Conservation (phyloP, 345 rosid species). For the Ceriops decandra region DNA sequence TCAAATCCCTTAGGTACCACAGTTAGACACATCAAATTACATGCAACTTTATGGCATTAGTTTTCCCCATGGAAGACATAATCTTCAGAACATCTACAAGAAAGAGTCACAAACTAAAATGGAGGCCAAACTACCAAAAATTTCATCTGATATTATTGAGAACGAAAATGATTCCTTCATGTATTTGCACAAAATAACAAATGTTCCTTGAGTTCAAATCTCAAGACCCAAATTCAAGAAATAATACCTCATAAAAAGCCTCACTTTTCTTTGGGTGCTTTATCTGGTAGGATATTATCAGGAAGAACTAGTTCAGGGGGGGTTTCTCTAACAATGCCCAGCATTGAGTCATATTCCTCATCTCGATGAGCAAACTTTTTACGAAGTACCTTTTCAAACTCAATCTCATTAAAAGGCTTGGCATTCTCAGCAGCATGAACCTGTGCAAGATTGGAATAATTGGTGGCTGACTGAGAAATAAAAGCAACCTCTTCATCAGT, state of each 20-base stretch:
- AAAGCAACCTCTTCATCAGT: slow-evolving; percentile 65
- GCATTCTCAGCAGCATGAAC: slow-evolving; percentile 90
- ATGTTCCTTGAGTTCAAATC: slow-evolving; percentile 28
- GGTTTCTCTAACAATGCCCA: slow-evolving; percentile 75
- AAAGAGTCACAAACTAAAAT: slow-evolving; percentile 14
- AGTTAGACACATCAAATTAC: slow-evolving; percentile 21
- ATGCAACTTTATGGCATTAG: slow-evolving; percentile 24
- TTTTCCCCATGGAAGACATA: slow-evolving; percentile 19
- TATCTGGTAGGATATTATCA: slow-evolving; percentile 50
- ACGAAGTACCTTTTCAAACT: slow-evolving; percentile 88
- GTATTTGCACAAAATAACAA: slow-evolving; percentile 31
- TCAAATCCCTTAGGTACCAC: slow-evolving; percentile 14
- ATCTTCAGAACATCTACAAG: slow-evolving; percentile 15
- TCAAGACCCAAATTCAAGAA: slow-evolving; percentile 20
- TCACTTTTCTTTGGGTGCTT: slow-evolving; percentile 59
- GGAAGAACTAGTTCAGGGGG: slow-evolving; percentile 81
- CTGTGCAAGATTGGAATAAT: slow-evolving; percentile 80
- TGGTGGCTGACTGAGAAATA: slow-evolving; percentile 68
- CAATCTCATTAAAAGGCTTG: slow-evolving; percentile 71
- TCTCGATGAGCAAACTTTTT: slow-evolving; percentile 65
- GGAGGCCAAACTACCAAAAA: slow-evolving; percentile 23
- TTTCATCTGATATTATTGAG: slow-evolving; percentile 42
- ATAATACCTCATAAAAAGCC: slow-evolving; percentile 24
- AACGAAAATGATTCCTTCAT: slow-evolving; percentile 34
- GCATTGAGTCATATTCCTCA: slow-evolving; percentile 83